Percentiles rank a stretch among this genome's conserved stretches.
Evolutionary conservation across 2,329 filamentous ascomycete genomes (phyloP).

Genomic region (Hymenoscyphus linearis): DNA sequence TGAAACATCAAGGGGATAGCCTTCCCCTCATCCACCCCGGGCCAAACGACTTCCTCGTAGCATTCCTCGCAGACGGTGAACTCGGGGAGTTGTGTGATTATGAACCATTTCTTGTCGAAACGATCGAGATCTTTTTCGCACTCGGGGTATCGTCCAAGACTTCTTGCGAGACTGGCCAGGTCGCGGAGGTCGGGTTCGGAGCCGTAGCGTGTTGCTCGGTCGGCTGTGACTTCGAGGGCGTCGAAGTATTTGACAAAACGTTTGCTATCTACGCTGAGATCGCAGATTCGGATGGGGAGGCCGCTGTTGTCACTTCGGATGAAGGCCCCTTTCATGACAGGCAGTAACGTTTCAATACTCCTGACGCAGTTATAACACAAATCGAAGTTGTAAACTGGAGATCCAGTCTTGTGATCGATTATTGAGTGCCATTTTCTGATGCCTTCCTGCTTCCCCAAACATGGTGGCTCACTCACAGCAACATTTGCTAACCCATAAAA

Average conservation of each 20-base stretch:
- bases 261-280: slow-evolving; percentile 57
- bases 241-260: slow-evolving; percentile 58
- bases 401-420: slow-evolving; percentile 59
- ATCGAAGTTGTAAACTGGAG: slow-evolving; percentile 63
- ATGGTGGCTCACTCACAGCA: slow-evolving; percentile 51
- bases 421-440: slow-evolving; percentile 71
- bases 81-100: slow-evolving; percentile 67
- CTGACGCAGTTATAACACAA: slow-evolving; percentile 71
- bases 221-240: slow-evolving; percentile 51
- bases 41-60: slow-evolving; percentile 73
- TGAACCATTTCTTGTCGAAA: slow-evolving; percentile 67
- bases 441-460: slow-evolving; percentile 49
- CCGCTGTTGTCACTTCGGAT: slow-evolving; percentile 29
- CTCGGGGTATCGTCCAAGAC: slow-evolving; percentile 22
- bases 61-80: slow-evolving; percentile 86
- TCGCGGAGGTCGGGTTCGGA: slow-evolving; percentile 23
- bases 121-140: slow-evolving; percentile 39
- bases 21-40: slow-evolving; percentile 49
- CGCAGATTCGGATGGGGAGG: slow-evolving; percentile 55
- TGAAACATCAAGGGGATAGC: slow-evolving; percentile 62
- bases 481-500: slow-evolving; percentile 65
- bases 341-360: slow-evolving; percentile 68
- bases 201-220: slow-evolving; percentile 38
- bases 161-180: slow-evolving; percentile 23
- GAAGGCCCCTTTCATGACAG: slow-evolving; percentile 65